Percentiles rank a stretch among this genome's conserved stretches.
Conservation (phyloP, 2,329 filamentous ascomycete species). For the Nemania bipapillata region DNA sequence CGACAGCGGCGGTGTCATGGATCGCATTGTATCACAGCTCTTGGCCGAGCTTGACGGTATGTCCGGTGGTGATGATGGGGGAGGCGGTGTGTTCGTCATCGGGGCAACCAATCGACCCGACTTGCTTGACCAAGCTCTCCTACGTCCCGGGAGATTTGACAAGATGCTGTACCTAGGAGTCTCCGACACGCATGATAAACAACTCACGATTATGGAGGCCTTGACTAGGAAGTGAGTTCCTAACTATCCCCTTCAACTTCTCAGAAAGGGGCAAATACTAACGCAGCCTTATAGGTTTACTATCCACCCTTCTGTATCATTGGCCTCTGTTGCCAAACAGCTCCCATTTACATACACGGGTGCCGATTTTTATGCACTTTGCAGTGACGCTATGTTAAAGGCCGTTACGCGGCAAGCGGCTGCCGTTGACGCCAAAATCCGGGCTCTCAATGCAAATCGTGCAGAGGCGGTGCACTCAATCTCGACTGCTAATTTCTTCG, state of each 20-base stretch:
- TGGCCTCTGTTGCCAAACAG: constrained; percentile 75
- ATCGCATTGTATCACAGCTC: constrained; percentile 93
- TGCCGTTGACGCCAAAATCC: constrained; percentile 84
- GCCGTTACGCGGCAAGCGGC: constrained; percentile 91
- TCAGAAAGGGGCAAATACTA: constrained; percentile 24
- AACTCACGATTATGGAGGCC: constrained; percentile 91
- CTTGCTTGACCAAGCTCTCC: constrained; percentile 86
- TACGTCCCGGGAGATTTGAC: constrained; percentile 92
- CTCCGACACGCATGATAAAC: constrained; percentile 95
- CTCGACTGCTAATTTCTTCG: constrained; percentile 93
- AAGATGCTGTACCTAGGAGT: constrained; percentile 99
- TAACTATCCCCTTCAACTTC: not conserved
- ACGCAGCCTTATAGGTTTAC: constrained; percentile 72
- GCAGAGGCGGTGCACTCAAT: constrained; percentile 62
- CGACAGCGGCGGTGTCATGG: constrained; percentile 97
- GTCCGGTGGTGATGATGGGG: constrained; percentile 86
- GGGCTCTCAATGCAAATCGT: constrained; percentile 68
- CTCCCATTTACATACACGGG: constrained; percentile 97
- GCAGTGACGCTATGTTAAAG: constrained; percentile 98
- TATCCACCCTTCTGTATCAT: constrained; percentile 80
- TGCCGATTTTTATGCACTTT: constrained; percentile 95
- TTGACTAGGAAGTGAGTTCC: constrained; percentile 85
- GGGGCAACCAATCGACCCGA: constrained; percentile 96
- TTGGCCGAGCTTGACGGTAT: constrained; percentile 96
- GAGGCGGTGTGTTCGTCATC: constrained; percentile 92